Conservation (phyloP, 768 basidiomycete genomes). For the Kwoniella dendrophila region DNA sequence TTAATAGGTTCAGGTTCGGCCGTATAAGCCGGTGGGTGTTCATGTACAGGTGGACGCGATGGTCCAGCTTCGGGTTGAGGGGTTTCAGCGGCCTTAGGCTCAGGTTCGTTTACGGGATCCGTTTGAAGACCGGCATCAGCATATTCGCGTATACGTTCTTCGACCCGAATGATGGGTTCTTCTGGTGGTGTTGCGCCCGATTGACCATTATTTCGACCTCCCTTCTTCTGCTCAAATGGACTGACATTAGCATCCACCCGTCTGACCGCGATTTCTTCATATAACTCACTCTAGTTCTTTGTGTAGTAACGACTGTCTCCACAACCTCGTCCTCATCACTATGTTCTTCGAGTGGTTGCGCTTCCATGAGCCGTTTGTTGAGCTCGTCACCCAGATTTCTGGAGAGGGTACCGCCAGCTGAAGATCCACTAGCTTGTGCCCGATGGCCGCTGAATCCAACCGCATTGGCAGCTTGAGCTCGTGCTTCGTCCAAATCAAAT, state of each 20-base stretch:
- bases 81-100: constrained; percentile 46
- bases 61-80: constrained; percentile 42
- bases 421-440: constrained; percentile 21
- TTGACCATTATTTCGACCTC: neutral
- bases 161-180: constrained; percentile 28
- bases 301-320: constrained; percentile 70
- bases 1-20: constrained; percentile 41
- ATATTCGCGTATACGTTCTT: constrained; percentile 66
- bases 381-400: constrained; percentile 55
- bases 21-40: constrained; percentile 48
- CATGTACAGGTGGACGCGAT: constrained; percentile 59
- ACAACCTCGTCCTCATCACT: constrained; percentile 60
- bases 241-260: too few species aligned
- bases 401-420: constrained; percentile 40
- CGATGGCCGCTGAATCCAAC: constrained; percentile 60
- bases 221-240: neutral
- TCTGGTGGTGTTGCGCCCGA: neutral
- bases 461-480: constrained; percentile 59
- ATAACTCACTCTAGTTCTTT: constrained; percentile 65
- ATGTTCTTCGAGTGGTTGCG: constrained; percentile 57
- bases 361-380: constrained; percentile 62
- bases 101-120: constrained; percentile 62
- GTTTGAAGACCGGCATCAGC: constrained; percentile 74
- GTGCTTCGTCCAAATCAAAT: constrained; percentile 90
- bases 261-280: too few species aligned